Evolutionary conservation across 176 grass and related monocot genomes (phyloP).

Genomic region (Puccinellia tenuiflora): DNA sequence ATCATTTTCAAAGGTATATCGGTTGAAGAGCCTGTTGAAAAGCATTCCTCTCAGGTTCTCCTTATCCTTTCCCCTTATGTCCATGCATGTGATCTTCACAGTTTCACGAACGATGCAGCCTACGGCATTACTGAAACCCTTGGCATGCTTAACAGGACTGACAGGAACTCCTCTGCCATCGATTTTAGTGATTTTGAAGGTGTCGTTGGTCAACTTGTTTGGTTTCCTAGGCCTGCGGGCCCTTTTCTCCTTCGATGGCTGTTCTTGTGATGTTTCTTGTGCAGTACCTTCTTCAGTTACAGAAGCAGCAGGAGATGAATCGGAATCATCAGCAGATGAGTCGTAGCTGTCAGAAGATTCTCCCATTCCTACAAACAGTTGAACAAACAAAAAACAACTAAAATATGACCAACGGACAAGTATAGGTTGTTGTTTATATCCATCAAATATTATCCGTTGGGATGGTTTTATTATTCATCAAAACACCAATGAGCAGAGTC

Average conservation of each 20-base stretch:
- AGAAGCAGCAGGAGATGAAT: background rate
- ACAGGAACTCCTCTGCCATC: background rate
- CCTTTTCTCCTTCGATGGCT: background rate
- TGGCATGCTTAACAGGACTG: background rate
- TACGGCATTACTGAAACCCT: background rate
- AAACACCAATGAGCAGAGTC: too few relatives aligned
- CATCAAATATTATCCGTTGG: too few relatives aligned
- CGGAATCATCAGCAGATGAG: background rate
- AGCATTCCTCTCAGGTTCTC: background rate
- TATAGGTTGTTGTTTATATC: too few relatives aligned
- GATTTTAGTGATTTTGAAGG: background rate
- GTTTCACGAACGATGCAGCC: background rate
- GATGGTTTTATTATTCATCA: too few relatives aligned
- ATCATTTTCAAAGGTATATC: background rate
- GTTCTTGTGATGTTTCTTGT: background rate
- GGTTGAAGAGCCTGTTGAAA: background rate
- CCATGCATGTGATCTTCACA: background rate
- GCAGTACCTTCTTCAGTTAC: background rate
- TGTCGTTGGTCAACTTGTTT: background rate
- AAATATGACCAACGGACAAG: too few relatives aligned
- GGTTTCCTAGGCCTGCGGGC: background rate
- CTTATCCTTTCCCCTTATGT: background rate
- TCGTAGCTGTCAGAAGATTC: background rate
- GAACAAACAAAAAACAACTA: too few relatives aligned
- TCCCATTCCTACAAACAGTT: background rate